Evolutionary conservation across 768 basidiomycete species (phyloP), one percentile per base, ranked within the genome.

Genomic region (Rhizopogon roseolus): DNA sequence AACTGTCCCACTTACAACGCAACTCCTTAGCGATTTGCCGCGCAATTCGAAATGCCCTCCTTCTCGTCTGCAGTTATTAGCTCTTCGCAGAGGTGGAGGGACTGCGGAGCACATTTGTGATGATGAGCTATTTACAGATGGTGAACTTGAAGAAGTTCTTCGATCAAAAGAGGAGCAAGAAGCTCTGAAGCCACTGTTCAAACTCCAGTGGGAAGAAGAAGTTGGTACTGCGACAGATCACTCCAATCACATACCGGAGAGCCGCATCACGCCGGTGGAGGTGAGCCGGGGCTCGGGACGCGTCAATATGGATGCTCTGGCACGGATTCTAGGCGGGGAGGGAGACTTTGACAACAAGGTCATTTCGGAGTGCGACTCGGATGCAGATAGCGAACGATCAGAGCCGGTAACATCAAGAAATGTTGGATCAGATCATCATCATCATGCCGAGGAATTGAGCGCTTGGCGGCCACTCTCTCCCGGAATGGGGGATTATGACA

Each of bases 51-150:
- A 38, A 11, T 53, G 54, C 17, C 53, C 62, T 22, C 88, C 83
- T 2, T 83, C 85, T 2, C 86, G 90, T 34, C 75, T 92, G 8
- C 86, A 89, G 57, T 67, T 84, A 27, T 76, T 92, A 34, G 69
- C 76, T 0, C 71, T 74, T 10, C 72, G 74, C 43, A 83, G 86
- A 41, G 85, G 87, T 42, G 84, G 83, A 36, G 75, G 75, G 44
- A 71, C 70, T 6, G 73, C 67, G 36, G 71, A 71, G 22, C 68
- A 76, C 19, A 80, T 92, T 17, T 57, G 61, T 1, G 90, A 93
- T 55, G 84, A 88, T 7, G 90, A 91, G 54, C 70, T 92, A 22
- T 89, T 92, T 55, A 77, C 69, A 3, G 76, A 80, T 29, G 85
- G 82, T 3, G 90, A 92, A 65, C 65, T 88, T 27, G 88, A 90